Evolutionary conservation across 2,329 filamentous ascomycete genomes (phyloP), one percentile per base, ranked within the genome.

Genomic region (Ophiostoma sp.): DNA sequence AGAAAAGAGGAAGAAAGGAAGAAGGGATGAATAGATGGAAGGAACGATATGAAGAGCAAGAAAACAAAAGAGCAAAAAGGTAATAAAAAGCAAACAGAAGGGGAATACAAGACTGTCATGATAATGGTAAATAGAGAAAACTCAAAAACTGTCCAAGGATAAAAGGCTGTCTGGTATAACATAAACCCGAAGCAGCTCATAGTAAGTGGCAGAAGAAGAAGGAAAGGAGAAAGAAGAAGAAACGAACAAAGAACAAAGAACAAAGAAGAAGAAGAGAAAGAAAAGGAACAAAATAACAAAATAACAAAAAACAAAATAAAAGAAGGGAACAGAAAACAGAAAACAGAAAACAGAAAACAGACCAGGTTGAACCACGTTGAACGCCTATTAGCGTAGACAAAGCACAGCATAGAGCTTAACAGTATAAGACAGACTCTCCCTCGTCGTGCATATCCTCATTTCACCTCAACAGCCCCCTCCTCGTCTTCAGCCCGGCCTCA

Each of bases 91-190:
- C 12, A 18, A 3, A 16, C 16, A 14, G 40, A 62, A 42, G 40
- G 60, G 60, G 40, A 42, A 40, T 27, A 63, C 14, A 66, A 62
- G 44, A 44, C 6, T 42, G 62, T 66, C 14, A 66, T 68, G 45
- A 55, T 12, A 45, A 45, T 36, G 18, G 14, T 27, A 27, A 27
- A 27, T 27, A 27, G 27, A 27, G 27, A 27, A 27, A 27, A 27
- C 27, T 2, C 27, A 27, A 27, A 2, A 27, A 27, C 27, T 27
- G 1, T 27, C 27, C 27, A 41, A 41, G 42, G 44, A 60, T 42
- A 63, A n/a, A 63, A 63, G 58, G 40, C 14, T 52, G 49, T n/a
- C 55, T 9, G n/a, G 18, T 6, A 27, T 27, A 27, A 27, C 27
- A 27, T 27, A 27, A 27, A 27, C 27, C 27, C 27, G 27, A 27